Evolutionary conservation across 2,329 filamentous ascomycete species (phyloP), one percentile per base, ranked within the genome.

Genomic region (Beauveria medogensis): DNA sequence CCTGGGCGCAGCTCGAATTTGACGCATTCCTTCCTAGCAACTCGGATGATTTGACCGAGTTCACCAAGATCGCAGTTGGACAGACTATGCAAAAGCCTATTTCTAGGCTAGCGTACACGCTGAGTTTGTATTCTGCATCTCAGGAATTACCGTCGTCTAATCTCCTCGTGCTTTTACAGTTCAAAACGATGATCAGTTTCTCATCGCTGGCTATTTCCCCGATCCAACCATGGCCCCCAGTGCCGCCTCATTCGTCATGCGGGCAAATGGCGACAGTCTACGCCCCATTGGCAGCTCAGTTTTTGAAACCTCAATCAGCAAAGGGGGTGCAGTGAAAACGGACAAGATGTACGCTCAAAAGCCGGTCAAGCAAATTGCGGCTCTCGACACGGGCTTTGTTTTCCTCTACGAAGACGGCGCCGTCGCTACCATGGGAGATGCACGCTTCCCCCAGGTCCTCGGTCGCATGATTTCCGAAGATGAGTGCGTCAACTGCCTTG

Each of bases 381-480:
- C 79, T 18, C 82, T 78, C 65, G 76, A 80, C 48, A 72, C 77
- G 0, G 81, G 81, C 1, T 82, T 83, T 65, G 72, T 75, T 5
- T 74, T 79, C 16, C 70, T 83, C 7, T 70, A 77, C 2, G 60
- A 74, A 1, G 67, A 75, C 12, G 78, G 77, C n/a, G 67, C 70
- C 2, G 79, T 84, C 28, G 77, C 74, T 64, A 81, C 80, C 0
- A 76, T 79, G 69, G 86, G 86, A 8, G 86, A 89, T 65, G 72
- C 78, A 52, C 80, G 86, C 18, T 87, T 83, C 65, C 71, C 74
- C 30, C 73, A 77, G 41, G 83, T 81, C 60, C 78, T 89, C 0
- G 85, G 82, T 5, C 78, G 86, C 20, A 73, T 78, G 2, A 68
- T 76, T 5, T 70, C 73, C 7, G 65, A 69, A 3, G 69, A 73